These are phyloP conservation scores for Bipolaris zeicola DNA, from an alignment of 2,329 filamentous ascomycete genomes.

Conservation along the genomic window DNA sequence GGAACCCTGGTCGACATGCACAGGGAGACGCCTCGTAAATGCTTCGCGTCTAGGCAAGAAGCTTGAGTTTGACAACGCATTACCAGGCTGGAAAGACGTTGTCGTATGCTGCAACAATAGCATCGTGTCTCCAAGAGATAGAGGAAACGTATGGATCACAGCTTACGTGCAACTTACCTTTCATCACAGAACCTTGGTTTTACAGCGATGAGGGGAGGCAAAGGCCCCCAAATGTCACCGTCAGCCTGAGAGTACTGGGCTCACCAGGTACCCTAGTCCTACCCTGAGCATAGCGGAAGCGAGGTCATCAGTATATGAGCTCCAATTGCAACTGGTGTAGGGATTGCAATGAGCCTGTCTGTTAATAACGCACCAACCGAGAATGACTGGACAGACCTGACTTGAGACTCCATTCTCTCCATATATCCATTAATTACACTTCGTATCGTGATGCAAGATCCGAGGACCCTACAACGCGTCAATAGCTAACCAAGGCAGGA, in stretches of 20 bases:
- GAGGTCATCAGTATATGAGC: background rate
- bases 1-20: slow-evolving; percentile 6
- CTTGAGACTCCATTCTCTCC: slow-evolving; percentile 10
- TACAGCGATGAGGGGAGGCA: slow-evolving; percentile 5
- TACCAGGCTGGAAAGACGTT: background rate
- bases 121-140: background rate
- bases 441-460: slow-evolving; percentile 24
- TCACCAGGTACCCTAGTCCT: background rate
- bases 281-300: background rate
- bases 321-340: background rate
- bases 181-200: slow-evolving; percentile 1
- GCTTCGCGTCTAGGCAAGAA: slow-evolving; percentile 24
- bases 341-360: background rate
- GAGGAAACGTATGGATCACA: background rate
- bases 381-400: slow-evolving; percentile 14
- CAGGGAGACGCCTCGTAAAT: slow-evolving; percentile 10
- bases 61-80: slow-evolving; percentile 20
- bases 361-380: slow-evolving; percentile 9
- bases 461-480: slow-evolving; percentile 29
- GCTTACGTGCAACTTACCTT: background rate
- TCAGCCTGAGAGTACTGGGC: background rate
- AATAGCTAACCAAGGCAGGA: slow-evolving; percentile 17
- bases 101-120: background rate
- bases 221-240: slow-evolving; percentile 1
- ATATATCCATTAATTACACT: slow-evolving; percentile 12